Evolutionary conservation across 345 rosid genomes (phyloP).

Genomic region (Kandelia obovata): DNA sequence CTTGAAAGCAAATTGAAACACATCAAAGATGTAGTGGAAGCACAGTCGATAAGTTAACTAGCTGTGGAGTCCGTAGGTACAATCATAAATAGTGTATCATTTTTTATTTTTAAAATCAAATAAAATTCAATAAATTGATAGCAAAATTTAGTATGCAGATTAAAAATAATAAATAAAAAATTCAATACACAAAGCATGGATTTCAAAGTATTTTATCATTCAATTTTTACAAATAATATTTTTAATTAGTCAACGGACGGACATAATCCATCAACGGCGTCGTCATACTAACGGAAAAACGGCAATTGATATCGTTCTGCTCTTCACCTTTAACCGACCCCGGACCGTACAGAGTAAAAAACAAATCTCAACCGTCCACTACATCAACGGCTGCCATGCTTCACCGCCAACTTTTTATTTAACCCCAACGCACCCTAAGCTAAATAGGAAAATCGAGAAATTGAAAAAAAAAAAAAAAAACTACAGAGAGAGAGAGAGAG

Average conservation of each 20-base stretch:
- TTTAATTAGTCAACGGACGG: neutral
- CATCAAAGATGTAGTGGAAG: no score
- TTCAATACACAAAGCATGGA: no score
- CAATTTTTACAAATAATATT: neutral
- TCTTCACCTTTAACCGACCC: no score
- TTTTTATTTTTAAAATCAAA: no score
- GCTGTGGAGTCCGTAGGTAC: no score
- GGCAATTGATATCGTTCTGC: no score
- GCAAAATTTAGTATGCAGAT: no score
- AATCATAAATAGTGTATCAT: no score
- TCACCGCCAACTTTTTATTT: slow-evolving; percentile 16
- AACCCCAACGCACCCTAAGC: neutral
- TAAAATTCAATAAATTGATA: no score
- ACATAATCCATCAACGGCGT: slow-evolving; percentile 12
- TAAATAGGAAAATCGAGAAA: slow-evolving; percentile 1
- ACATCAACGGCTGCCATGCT: slow-evolving; percentile 33
- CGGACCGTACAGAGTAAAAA: slow-evolving; percentile 2
- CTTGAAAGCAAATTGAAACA: no score
- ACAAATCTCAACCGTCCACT: slow-evolving; percentile 38
- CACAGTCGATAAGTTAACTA: no score
- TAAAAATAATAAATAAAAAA: no score
- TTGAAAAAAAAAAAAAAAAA: slow-evolving; percentile 10
- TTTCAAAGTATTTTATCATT: neutral
- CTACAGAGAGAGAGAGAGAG: slow-evolving; percentile 8
- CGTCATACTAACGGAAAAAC: slow-evolving; percentile 19